Conservation (phyloP, 2,329 filamentous ascomycete genomes). For the Fonsecaea pugnacius region DNA sequence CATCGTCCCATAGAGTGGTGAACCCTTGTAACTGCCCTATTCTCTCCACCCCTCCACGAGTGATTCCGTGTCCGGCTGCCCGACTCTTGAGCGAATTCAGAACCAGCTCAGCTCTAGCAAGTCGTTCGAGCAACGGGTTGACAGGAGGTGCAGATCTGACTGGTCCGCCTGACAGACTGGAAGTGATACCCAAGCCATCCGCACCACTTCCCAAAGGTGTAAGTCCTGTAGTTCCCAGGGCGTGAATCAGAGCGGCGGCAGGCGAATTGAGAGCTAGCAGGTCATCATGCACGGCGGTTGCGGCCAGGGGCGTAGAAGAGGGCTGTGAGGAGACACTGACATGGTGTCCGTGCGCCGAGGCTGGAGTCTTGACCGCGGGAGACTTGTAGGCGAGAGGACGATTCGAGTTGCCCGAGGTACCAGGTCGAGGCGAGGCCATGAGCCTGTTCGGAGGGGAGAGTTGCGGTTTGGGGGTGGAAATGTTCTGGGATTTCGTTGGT, state of each 20-base stretch:
- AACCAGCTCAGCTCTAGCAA: conserved; percentile 48
- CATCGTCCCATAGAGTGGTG: conserved; percentile 53
- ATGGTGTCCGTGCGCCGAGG: conserved; percentile 45
- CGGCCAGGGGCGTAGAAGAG: conserved; percentile 50
- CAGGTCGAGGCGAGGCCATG: conserved; percentile 51
- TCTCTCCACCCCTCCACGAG: conserved; percentile 50
- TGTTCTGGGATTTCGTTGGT: conserved; percentile 42
- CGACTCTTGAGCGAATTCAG: conserved; percentile 47
- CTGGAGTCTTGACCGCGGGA: conserved; percentile 51
- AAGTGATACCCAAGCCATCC: conserved; percentile 46
- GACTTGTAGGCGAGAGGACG: conserved; percentile 50
- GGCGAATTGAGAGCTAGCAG: conserved; percentile 51
- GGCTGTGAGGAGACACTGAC: conserved; percentile 47
- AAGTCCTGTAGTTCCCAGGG: conserved; percentile 32
- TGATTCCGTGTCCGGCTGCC: conserved; percentile 50
- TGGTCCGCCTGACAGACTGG: conserved; percentile 48
- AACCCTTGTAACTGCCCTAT: conserved; percentile 51
- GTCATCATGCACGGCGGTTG: conserved; percentile 46
- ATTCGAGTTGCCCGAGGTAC: conserved; percentile 46
- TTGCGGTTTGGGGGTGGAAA: conserved; percentile 44
- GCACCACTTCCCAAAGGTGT: conserved; percentile 32
- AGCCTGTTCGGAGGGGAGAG: conserved; percentile 51
- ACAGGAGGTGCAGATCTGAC: conserved; percentile 45
- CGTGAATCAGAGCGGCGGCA: conserved; percentile 46
- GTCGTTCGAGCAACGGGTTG: conserved; percentile 49